Evolutionary conservation across 306 rosid species (phyloP).

Genomic region (Urtica urens): DNA sequence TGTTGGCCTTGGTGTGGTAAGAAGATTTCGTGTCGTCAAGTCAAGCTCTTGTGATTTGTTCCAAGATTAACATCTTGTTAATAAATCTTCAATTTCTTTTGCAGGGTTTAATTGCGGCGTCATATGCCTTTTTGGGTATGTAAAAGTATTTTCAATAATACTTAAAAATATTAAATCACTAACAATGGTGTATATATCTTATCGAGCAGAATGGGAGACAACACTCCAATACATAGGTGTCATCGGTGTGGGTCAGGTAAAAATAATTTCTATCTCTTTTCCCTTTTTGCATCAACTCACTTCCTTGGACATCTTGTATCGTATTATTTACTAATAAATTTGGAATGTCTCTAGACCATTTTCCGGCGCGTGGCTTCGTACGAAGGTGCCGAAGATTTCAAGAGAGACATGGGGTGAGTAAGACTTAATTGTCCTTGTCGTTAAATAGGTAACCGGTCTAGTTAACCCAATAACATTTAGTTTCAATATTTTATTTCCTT

Average conservation of each 20-base stretch:
- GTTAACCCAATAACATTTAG: too few relatives aligned
- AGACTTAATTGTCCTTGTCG: too few relatives aligned
- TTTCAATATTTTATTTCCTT: too few relatives aligned
- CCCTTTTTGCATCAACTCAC: neutral
- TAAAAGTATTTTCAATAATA: slow-evolving; percentile 14
- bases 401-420: slow-evolving; percentile 61
- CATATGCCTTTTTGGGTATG: slow-evolving; percentile 61
- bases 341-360: slow-evolving; percentile 44
- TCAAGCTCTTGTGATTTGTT: too few relatives aligned
- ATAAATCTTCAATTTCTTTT: slow-evolving; percentile 17
- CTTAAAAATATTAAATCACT: too few relatives aligned
- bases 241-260: slow-evolving; percentile 71
- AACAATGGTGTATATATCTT: slow-evolving; percentile 17
- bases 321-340: neutral
- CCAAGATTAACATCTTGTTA: too few relatives aligned
- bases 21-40: slow-evolving; percentile 27
- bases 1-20: slow-evolving; percentile 70
- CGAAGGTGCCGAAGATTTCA: slow-evolving; percentile 53
- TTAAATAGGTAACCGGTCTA: too few relatives aligned
- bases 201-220: slow-evolving; percentile 93
- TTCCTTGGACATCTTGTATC: neutral
- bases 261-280: slow-evolving; percentile 9
- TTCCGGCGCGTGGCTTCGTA: slow-evolving; percentile 51
- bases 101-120: slow-evolving; percentile 59
- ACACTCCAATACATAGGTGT: slow-evolving; percentile 64